These are phyloP conservation scores for Alloascoidea hylecoeti DNA, from an alignment of 805 yeast genomes.

Conservation along the genomic window DNA sequence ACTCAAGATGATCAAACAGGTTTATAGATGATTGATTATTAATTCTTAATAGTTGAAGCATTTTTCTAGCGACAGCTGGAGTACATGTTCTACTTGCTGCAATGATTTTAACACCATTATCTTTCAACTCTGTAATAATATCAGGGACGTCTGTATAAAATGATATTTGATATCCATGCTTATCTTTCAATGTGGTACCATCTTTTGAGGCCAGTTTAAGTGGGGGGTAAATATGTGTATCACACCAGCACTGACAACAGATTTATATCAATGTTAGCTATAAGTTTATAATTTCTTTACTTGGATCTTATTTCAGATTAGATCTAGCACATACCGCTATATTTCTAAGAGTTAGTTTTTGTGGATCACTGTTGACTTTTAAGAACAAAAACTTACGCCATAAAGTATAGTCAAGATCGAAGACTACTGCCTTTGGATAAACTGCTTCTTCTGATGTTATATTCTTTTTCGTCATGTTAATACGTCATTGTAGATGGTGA, in stretches of 20 bases:
- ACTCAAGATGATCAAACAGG: slow-evolving; percentile 44
- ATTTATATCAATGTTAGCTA: slow-evolving; percentile 5
- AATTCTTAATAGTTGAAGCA: slow-evolving; percentile 39
- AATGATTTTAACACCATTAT: slow-evolving; percentile 33
- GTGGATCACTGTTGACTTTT: too few relatives aligned
- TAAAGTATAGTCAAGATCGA: slow-evolving; percentile 63
- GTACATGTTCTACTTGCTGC: slow-evolving; percentile 74
- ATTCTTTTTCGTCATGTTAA: too few relatives aligned
- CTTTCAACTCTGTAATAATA: slow-evolving; percentile 38
- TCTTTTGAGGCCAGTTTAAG: slow-evolving; percentile 19
- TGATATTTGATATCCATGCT: slow-evolving; percentile 36
- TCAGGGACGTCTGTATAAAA: slow-evolving; percentile 58
- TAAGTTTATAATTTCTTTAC: too few relatives aligned
- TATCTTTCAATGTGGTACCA: slow-evolving; percentile 30
- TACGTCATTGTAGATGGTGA: too few relatives aligned
- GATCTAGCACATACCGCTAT: too few relatives aligned
- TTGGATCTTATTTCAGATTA: too few relatives aligned
- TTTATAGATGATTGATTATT: slow-evolving; percentile 35
- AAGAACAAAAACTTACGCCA: slow-evolving; percentile 38
- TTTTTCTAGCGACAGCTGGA: slow-evolving; percentile 52
- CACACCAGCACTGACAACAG: slow-evolving; percentile 47
- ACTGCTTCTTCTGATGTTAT: too few relatives aligned
- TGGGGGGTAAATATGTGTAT: slow-evolving; percentile 53
- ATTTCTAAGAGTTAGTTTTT: slow-evolving; percentile 7
- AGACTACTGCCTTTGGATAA: slow-evolving; percentile 45